Conservation (phyloP, 2,329 filamentous ascomycete genomes). For the Hymenoscyphus scutula region DNA sequence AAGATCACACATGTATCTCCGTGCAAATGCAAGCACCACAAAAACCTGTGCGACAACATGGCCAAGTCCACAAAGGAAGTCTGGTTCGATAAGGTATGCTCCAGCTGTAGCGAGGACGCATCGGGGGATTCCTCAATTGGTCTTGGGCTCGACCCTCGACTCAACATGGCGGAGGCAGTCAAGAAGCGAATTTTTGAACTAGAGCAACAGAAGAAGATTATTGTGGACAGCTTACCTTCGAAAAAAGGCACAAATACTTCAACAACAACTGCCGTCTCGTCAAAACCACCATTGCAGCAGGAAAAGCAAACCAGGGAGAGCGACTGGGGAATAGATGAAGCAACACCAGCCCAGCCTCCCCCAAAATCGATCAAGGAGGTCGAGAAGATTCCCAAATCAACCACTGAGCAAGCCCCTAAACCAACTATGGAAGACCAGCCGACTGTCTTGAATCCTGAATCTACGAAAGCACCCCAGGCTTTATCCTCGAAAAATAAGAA, state of each 20-base stretch:
- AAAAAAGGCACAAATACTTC: neutral
- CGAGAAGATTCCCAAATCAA: neutral
- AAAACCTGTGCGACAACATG: slow-evolving; percentile 17
- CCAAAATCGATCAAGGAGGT: too few relatives aligned
- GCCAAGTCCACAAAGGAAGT: slow-evolving; percentile 10
- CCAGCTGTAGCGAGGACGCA: neutral
- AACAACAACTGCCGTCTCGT: neutral
- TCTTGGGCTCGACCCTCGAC: neutral
- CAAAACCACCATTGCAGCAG: too few relatives aligned
- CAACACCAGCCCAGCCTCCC: neutral
- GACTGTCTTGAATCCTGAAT: neutral
- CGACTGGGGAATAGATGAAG: neutral
- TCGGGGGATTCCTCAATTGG: neutral
- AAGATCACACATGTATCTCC: slow-evolving; percentile 15
- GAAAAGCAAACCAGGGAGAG: neutral
- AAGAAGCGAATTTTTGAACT: slow-evolving; percentile 9
- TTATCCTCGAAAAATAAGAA: neutral
- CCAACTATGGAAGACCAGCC: neutral
- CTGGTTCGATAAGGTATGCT: slow-evolving; percentile 6
- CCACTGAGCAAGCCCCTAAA: neutral
- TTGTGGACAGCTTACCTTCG: neutral
- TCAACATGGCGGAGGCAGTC: slow-evolving; percentile 8
- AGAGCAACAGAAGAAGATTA: neutral
- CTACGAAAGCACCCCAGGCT: neutral
- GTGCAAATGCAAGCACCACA: slow-evolving; percentile 3